Evolutionary conservation across 768 basidiomycete genomes (phyloP).

Genomic region (Phanerochaete carnosa): DNA sequence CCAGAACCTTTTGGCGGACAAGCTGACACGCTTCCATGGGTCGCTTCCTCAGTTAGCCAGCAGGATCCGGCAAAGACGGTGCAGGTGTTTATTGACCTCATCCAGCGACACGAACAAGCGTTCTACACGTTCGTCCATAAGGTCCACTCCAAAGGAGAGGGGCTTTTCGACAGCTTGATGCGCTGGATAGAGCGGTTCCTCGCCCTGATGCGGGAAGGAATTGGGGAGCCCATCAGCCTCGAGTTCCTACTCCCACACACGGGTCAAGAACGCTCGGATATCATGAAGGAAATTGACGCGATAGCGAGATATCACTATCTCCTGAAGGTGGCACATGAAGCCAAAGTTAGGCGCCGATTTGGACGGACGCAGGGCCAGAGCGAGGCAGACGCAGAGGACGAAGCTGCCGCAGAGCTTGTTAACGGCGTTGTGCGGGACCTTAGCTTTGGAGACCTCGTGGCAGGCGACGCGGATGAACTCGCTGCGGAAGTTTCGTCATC

Average conservation of each 20-base stretch:
- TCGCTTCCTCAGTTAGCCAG: conserved; percentile 58
- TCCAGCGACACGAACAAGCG: conserved; percentile 90
- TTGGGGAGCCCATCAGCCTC: conserved; percentile 70
- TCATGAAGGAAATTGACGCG: conserved; percentile 84
- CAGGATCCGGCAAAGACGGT: conserved; percentile 85
- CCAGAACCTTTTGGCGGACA: neutral
- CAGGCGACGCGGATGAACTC: conserved; percentile 76
- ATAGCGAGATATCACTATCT: conserved; percentile 92
- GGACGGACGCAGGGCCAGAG: conserved; percentile 47
- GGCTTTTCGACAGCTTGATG: conserved; percentile 92
- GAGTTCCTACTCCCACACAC: conserved; percentile 88
- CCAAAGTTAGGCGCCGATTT: conserved; percentile 85
- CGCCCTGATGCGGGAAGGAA: conserved; percentile 83
- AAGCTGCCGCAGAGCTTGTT: conserved; percentile 77
- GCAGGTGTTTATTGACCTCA: conserved; percentile 89
- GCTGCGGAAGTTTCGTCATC: conserved; percentile 52
- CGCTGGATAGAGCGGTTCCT: conserved; percentile 96
- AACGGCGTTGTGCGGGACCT: conserved; percentile 80
- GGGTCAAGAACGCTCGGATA: conserved; percentile 68
- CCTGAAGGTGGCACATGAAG: conserved; percentile 90
- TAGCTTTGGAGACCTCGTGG: conserved; percentile 74
- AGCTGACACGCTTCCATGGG: neutral
- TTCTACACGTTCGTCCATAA: conserved; percentile 99
- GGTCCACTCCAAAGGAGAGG: conserved; percentile 95
- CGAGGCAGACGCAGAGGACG: conserved; percentile 73